Evolutionary conservation across 2,329 filamentous ascomycete species (phyloP).

Genomic region (Ceratocystis destructans): DNA sequence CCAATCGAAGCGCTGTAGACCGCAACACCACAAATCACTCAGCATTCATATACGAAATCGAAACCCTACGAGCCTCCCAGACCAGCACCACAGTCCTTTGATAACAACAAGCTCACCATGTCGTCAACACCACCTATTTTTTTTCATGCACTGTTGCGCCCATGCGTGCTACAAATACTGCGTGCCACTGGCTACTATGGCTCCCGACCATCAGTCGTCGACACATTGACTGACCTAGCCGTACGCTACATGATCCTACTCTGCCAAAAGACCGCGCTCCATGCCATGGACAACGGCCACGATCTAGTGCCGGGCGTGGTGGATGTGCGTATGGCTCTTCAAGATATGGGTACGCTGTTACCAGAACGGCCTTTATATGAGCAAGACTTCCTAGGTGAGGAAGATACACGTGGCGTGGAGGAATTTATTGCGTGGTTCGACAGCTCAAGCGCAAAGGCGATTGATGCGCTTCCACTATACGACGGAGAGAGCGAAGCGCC

Average conservation of each 20-base stretch:
- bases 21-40: neutral
- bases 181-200: conserved; percentile 82
- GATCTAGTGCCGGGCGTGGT: conserved; percentile 41
- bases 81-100: neutral
- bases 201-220: conserved; percentile 66
- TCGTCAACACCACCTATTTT: conserved; percentile 34
- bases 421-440: conserved; percentile 68
- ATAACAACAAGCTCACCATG: conserved; percentile 26
- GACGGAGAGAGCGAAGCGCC: conserved; percentile 49
- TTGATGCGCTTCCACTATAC: conserved; percentile 66
- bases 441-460: conserved; percentile 62
- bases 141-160: conserved; percentile 67
- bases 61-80: neutral
- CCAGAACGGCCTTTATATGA: conserved; percentile 55
- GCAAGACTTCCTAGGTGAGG: conserved; percentile 54
- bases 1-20: neutral
- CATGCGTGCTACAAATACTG: conserved; percentile 77
- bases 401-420: conserved; percentile 65
- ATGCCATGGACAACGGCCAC: conserved; percentile 55
- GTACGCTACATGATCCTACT: conserved; percentile 67
- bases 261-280: conserved; percentile 55
- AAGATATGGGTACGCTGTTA: conserved; percentile 62
- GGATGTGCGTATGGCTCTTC: conserved; percentile 74
- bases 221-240: conserved; percentile 76
- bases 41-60: neutral